Evolutionary conservation across 805 yeast species (phyloP).

Genomic region (Ogataea paradorogensis): DNA sequence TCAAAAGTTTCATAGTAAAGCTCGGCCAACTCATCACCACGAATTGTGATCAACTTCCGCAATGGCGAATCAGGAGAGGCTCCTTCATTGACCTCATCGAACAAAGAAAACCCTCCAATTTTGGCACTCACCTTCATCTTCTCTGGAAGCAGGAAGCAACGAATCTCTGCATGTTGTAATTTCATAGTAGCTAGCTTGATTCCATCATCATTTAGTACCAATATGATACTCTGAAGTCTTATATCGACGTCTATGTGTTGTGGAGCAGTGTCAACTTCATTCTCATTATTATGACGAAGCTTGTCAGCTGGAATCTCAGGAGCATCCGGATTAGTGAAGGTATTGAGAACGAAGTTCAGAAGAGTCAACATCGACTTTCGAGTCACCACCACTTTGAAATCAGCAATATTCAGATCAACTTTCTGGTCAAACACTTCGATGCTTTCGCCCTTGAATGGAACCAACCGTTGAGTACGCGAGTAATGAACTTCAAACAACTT

Average conservation of each 20-base stretch:
- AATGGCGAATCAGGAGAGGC: slow-evolving; percentile 56
- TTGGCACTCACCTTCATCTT: slow-evolving; percentile 68
- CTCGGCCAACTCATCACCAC: slow-evolving; percentile 76
- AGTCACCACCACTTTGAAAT: slow-evolving; percentile 69
- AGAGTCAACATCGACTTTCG: slow-evolving; percentile 76
- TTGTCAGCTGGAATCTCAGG: slow-evolving; percentile 67
- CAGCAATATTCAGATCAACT: slow-evolving; percentile 69
- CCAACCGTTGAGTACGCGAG: slow-evolving; percentile 57
- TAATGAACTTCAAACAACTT: slow-evolving; percentile 61
- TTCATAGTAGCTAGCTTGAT: slow-evolving; percentile 75
- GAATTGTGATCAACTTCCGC: slow-evolving; percentile 70
- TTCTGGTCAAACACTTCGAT: slow-evolving; percentile 78
- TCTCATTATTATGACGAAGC: slow-evolving; percentile 62
- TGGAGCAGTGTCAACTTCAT: slow-evolving; percentile 57
- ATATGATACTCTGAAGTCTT: slow-evolving; percentile 65
- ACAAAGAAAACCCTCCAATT: slow-evolving; percentile 74
- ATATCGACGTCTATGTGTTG: slow-evolving; percentile 70
- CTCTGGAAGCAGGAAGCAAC: slow-evolving; percentile 68
- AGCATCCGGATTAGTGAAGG: slow-evolving; percentile 82
- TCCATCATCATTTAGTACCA: slow-evolving; percentile 80
- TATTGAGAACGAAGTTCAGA: slow-evolving; percentile 75
- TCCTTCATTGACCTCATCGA: slow-evolving; percentile 71
- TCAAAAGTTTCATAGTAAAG: slow-evolving; percentile 81
- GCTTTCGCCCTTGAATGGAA: slow-evolving; percentile 46
- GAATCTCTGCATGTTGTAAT: slow-evolving; percentile 68